A percentile compares a stretch with the other conserved stretches of the same genome.
phyloP scores from a whole-genome alignment of 352 stramenopile species.

The Phytophthora pluvialis region DNA sequence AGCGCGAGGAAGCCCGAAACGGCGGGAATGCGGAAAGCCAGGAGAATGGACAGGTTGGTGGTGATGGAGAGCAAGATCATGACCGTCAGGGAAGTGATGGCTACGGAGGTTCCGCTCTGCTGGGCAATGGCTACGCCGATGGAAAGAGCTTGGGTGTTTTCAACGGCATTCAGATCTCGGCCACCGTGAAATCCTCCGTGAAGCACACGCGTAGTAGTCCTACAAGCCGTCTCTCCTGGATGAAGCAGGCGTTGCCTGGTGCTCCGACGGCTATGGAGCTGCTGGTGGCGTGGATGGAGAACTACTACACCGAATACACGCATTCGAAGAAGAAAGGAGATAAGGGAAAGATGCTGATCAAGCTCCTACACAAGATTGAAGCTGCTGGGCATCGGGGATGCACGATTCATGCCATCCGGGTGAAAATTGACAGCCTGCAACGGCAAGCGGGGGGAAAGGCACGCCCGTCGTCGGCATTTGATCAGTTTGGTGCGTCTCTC shows the following conservation, averaged over 20 bases:
- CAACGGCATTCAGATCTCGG: not conserved
- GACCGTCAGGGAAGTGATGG: not conserved
- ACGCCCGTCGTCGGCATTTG: slow-evolving; percentile 30
- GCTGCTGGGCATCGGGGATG: slow-evolving; percentile 26
- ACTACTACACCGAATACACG: slow-evolving; percentile 26
- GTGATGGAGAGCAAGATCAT: not conserved
- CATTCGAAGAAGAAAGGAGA: slow-evolving; percentile 37
- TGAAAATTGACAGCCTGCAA: slow-evolving; percentile 42
- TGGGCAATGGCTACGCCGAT: not conserved
- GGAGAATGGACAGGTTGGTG: not conserved
- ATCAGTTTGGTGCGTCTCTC: slow-evolving; percentile 26
- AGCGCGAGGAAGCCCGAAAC: slow-evolving; percentile 9
- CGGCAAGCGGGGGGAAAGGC: slow-evolving; percentile 30
- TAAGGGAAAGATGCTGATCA: slow-evolving; percentile 33
- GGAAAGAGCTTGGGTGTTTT: not conserved
- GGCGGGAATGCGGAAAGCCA: slow-evolving; percentile 1
- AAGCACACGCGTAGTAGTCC: slow-evolving; percentile 21
- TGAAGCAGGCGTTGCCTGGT: slow-evolving; percentile 28
- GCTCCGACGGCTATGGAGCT: slow-evolving; percentile 32
- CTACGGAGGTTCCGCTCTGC: not conserved
- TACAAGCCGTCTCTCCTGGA: slow-evolving; percentile 30
- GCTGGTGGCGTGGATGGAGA: slow-evolving; percentile 32
- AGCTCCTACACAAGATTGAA: slow-evolving; percentile 29
- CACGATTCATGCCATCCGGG: slow-evolving; percentile 36
- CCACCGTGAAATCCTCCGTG: slow-evolving; percentile 7